phyloP scores from a whole-genome alignment of 2,329 filamentous ascomycete species.

The Xylariaceae sp. region DNA sequence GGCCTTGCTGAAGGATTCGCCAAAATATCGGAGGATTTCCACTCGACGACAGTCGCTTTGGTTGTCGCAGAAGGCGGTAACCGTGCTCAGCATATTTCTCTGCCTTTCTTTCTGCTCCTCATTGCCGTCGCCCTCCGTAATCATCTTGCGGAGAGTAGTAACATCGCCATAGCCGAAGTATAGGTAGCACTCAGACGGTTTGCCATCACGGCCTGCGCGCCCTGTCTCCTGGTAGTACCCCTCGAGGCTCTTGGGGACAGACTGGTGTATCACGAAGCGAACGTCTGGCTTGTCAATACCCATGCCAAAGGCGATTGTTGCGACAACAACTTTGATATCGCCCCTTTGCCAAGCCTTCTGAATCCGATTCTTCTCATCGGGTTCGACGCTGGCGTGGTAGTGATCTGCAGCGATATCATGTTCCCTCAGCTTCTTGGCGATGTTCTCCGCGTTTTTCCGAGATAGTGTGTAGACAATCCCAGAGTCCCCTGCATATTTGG shows the following conservation, averaged over 20 bases:
- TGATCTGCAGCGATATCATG: constrained; percentile 66
- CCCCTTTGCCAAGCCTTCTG: constrained; percentile 81
- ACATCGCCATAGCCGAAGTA: constrained; percentile 81
- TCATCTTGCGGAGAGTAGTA: constrained; percentile 67
- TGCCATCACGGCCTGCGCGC: constrained; percentile 84
- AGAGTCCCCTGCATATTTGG: constrained; percentile 61
- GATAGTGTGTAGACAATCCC: constrained; percentile 94
- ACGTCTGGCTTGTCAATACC: constrained; percentile 99
- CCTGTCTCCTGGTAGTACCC: constrained; percentile 99
- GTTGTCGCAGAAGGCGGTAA: constrained; percentile 87
- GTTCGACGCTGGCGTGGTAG: constrained; percentile 76
- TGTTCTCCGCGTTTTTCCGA: constrained; percentile 70
- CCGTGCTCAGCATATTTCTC: constrained; percentile 73
- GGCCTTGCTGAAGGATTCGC: constrained; percentile 66
- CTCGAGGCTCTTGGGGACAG: constrained; percentile 88
- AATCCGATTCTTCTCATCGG: constrained; percentile 59
- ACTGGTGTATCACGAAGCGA: constrained; percentile 90
- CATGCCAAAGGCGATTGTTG: constrained; percentile 98
- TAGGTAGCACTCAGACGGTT: constrained; percentile 79
- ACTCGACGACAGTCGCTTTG: constrained; percentile 77
- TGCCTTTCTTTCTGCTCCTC: constrained; percentile 77
- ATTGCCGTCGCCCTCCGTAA: constrained; percentile 70
- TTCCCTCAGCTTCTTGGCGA: constrained; percentile 60
- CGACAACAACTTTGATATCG: constrained; percentile 79
- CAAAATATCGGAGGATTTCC: constrained; percentile 90